Conservation (phyloP, 2,329 filamentous ascomycete genomes). For the Claviceps cyperi region DNA sequence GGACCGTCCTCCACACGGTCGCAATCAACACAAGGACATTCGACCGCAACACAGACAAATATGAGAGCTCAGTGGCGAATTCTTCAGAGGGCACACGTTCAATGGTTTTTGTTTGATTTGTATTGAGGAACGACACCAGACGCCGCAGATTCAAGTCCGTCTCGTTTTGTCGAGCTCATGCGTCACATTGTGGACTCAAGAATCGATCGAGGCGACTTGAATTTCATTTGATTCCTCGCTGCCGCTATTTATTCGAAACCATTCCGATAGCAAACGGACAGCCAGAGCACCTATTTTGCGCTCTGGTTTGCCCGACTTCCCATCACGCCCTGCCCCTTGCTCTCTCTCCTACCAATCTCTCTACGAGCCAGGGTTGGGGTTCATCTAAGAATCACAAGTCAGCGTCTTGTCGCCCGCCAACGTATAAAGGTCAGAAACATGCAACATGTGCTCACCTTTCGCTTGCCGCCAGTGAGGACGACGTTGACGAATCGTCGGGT, state of each 20-base stretch:
- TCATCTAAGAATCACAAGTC: constrained; percentile 45
- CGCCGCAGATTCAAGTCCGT: constrained; percentile 24
- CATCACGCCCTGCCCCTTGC: constrained; percentile 14
- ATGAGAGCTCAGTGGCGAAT: not conserved
- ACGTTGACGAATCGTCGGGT: constrained; percentile 98
- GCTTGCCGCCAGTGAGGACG: constrained; percentile 93
- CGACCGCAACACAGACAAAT: too few species aligned
- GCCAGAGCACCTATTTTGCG: not conserved
- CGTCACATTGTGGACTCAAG: constrained; percentile 19
- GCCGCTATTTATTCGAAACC: constrained; percentile 11
- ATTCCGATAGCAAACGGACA: not conserved
- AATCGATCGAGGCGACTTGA: constrained; percentile 20
- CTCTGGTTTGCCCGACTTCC: constrained; percentile 6
- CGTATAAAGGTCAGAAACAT: not conserved
- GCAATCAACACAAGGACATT: too few species aligned
- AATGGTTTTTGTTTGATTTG: constrained; percentile 17
- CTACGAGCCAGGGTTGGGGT: constrained; percentile 70
- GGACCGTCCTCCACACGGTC: too few species aligned
- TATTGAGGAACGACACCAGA: constrained; percentile 29
- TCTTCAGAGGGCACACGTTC: constrained; percentile 4
- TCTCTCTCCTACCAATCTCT: constrained; percentile 11
- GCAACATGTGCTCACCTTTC: constrained; percentile 55
- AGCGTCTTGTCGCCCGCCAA: constrained; percentile 7
- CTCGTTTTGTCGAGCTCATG: constrained; percentile 23
- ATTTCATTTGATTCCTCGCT: constrained; percentile 19